These are phyloP conservation scores for Termitomyces sp. DNA, from an alignment of 768 basidiomycete genomes.

Conservation along the genomic window DNA sequence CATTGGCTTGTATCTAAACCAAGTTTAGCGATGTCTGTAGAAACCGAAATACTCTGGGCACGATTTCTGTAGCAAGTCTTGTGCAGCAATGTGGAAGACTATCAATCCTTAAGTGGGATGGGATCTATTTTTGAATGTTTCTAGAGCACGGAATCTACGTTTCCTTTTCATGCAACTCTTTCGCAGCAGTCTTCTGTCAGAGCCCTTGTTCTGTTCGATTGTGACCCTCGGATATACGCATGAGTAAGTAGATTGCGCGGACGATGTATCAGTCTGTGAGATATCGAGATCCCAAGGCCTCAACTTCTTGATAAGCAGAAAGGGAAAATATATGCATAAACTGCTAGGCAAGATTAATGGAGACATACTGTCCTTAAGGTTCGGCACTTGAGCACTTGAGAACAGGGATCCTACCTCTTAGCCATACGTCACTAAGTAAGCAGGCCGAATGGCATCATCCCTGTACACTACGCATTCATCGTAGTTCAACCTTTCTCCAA, in stretches of 20 bases:
- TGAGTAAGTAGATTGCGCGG: too few species aligned
- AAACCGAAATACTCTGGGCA: not conserved
- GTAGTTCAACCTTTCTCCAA: constrained; percentile 61
- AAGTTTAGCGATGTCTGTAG: not conserved
- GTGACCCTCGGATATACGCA: not conserved
- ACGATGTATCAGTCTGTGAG: not conserved
- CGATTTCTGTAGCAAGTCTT: not conserved
- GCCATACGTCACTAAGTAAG: constrained; percentile 67
- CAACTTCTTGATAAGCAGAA: not conserved
- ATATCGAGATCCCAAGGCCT: not conserved
- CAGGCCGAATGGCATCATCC: constrained; percentile 69
- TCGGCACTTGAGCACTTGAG: too few species aligned
- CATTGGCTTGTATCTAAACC: not conserved
- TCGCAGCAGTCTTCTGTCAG: not conserved
- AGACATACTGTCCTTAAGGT: too few species aligned
- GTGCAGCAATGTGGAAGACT: not conserved
- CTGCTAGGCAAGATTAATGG: too few species aligned
- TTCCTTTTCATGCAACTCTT: not conserved
- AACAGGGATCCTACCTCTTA: not conserved
- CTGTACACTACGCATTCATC: constrained; percentile 69
- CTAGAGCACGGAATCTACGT: not conserved
- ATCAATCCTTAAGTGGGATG: not conserved
- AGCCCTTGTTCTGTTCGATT: not conserved
- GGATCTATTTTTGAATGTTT: not conserved
- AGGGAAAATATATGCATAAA: not conserved